These are phyloP conservation scores for Chrysanthemum makinoi DNA, from an alignment of 129 eudicot genomes.

Conservation along the genomic window DNA sequence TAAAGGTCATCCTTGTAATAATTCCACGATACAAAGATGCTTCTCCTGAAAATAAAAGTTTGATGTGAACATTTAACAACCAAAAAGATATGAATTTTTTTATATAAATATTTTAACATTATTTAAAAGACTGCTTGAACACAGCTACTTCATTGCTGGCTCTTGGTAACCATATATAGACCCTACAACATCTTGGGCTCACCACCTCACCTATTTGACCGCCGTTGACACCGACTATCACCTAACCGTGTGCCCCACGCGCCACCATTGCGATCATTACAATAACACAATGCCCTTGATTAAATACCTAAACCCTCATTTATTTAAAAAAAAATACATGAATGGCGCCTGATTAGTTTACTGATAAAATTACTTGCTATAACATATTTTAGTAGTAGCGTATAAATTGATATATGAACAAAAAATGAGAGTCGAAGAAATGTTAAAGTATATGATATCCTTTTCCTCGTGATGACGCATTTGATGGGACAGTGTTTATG, in stretches of 20 bases:
- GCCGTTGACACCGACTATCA: conserved; percentile 25
- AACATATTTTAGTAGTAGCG: no score
- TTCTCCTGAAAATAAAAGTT: conserved; percentile 22
- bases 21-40: conserved; percentile 4
- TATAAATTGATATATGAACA: no score
- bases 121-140: conserved; percentile 21
- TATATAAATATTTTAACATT: not conserved
- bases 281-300: not conserved
- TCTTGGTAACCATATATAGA: conserved; percentile 21
- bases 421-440: no score
- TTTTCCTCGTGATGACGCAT: no score
- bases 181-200: conserved; percentile 35
- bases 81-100: not conserved
- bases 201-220: conserved; percentile 19
- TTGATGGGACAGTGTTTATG: no score
- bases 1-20: conserved; percentile 8
- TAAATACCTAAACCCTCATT: not conserved
- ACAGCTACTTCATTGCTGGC: conserved; percentile 46
- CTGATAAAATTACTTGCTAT: no score
- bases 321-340: not conserved
- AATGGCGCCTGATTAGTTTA: no score
- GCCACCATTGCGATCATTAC: conserved; percentile 22
- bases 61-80: conserved; percentile 42
- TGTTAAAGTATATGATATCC: no score
- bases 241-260: conserved; percentile 23